Evolutionary conservation across 2,329 filamentous ascomycete species (phyloP).

Genomic region (Orbilia ellipsospora): DNA sequence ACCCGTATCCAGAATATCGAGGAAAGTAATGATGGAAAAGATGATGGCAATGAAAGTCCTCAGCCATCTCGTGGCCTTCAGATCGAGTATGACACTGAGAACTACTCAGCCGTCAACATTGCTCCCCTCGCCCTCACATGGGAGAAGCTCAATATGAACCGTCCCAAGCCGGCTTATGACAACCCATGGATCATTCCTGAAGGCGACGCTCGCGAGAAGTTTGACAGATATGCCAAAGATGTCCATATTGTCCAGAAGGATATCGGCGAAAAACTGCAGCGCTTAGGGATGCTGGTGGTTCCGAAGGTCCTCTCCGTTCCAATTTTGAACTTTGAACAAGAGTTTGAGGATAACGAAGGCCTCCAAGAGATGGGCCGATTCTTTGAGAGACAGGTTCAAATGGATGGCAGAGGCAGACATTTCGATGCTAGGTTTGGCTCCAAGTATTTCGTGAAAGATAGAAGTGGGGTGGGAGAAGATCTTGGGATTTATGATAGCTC

Average conservation of each 20-base stretch:
- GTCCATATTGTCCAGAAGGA: neutral
- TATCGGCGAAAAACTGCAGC: neutral
- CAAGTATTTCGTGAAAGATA: too few species aligned
- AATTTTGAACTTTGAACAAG: neutral
- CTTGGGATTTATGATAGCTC: too few species aligned
- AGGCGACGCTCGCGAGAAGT: constrained; percentile 10
- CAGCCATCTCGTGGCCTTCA: too few species aligned
- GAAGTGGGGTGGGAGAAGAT: too few species aligned
- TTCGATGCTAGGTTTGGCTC: too few species aligned
- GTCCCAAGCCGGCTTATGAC: neutral
- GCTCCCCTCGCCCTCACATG: constrained; percentile 24
- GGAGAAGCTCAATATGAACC: constrained; percentile 19
- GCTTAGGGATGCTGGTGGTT: neutral
- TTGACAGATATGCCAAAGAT: constrained; percentile 8
- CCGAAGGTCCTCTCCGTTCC: neutral
- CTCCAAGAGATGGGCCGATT: constrained; percentile 14
- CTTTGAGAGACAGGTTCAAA: constrained; percentile 3
- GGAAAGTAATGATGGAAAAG: too few species aligned
- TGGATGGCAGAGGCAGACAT: neutral
- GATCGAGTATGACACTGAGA: constrained; percentile 11
- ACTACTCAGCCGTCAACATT: constrained; percentile 10
- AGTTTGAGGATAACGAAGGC: constrained; percentile 4
- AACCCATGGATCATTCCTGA: constrained; percentile 20
- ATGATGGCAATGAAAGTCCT: too few species aligned
- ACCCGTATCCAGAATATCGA: too few species aligned